Percentiles rank a stretch among this genome's conserved stretches.
Conservation (phyloP, 306 rosid species). For the Inga laurina region DNA sequence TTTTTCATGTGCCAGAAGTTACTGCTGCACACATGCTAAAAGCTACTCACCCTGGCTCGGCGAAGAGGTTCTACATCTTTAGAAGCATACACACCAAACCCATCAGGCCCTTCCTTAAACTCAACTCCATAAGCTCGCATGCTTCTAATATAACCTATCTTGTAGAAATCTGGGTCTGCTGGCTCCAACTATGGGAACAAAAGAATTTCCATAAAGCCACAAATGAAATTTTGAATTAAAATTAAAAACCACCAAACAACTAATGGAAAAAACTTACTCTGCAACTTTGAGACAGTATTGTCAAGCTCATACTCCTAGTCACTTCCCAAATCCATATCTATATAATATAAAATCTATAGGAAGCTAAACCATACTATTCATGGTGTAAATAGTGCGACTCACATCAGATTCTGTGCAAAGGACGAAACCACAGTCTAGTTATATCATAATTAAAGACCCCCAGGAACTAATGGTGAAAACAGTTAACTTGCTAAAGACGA, state of each 20-base stretch:
- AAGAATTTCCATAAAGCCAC: conserved; percentile 1
- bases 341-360: not conserved
- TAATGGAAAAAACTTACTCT: not conserved
- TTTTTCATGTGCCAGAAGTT: not conserved
- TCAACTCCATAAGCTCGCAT: conserved; percentile 94
- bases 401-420: not conserved
- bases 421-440: not conserved
- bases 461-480: conserved; percentile 1
- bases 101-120: conserved; percentile 91
- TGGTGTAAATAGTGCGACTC: not conserved
- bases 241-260: conserved; percentile 14
- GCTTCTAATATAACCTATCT: conserved; percentile 81
- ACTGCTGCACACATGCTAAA: not conserved
- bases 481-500: not conserved
- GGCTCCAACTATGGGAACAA: conserved; percentile 69
- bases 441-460: not conserved
- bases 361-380: not conserved
- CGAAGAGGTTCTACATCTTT: conserved; percentile 96
- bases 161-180: conserved; percentile 93
- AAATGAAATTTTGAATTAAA: conserved; percentile 1
- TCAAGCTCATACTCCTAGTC: not conserved
- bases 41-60: conserved; percentile 83
- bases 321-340: not conserved
- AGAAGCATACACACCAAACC: conserved; percentile 96
- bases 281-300: not conserved